Evolutionary conservation across 768 basidiomycete species (phyloP).

Genomic region (Lyophyllum atratum): DNA sequence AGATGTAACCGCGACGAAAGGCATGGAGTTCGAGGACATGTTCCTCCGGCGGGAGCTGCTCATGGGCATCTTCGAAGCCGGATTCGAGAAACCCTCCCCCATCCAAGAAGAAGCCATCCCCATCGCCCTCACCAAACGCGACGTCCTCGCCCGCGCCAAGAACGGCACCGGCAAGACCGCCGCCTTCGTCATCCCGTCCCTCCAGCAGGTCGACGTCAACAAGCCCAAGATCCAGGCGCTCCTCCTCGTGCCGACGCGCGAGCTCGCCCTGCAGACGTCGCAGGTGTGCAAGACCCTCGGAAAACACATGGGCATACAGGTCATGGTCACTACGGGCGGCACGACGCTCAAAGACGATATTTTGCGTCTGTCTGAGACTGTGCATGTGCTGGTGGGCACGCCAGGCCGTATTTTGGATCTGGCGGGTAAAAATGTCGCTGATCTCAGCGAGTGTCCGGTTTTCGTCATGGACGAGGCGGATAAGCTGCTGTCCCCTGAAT

Average conservation of each 20-base stretch:
- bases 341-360: constrained; percentile 99
- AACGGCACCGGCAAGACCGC: constrained; percentile 98
- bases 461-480: constrained; percentile 99
- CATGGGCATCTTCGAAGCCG: constrained; percentile 99
- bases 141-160: constrained; percentile 94
- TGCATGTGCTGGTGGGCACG: constrained; percentile 97
- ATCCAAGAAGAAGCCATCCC: constrained; percentile 99
- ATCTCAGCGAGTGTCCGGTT: constrained; percentile 90
- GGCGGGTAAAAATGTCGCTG: constrained; percentile 89
- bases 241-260: constrained; percentile 97
- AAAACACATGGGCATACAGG: constrained; percentile 92
- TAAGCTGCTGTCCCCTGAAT: constrained; percentile 96
- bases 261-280: constrained; percentile 96
- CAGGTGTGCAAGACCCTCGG: constrained; percentile 98
- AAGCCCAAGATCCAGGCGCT: constrained; percentile 93
- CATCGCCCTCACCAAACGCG: constrained; percentile 88
- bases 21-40: constrained; percentile 96
- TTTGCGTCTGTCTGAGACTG: constrained; percentile 82
- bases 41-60: constrained; percentile 89
- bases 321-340: constrained; percentile 99
- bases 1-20: constrained; percentile 93
- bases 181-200: constrained; percentile 96
- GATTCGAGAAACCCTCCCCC: constrained; percentile 94
- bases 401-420: constrained; percentile 96
- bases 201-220: constrained; percentile 86